phyloP scores from a whole-genome alignment of 2,329 filamentous ascomycete genomes.

The Anthostomella pinea region DNA sequence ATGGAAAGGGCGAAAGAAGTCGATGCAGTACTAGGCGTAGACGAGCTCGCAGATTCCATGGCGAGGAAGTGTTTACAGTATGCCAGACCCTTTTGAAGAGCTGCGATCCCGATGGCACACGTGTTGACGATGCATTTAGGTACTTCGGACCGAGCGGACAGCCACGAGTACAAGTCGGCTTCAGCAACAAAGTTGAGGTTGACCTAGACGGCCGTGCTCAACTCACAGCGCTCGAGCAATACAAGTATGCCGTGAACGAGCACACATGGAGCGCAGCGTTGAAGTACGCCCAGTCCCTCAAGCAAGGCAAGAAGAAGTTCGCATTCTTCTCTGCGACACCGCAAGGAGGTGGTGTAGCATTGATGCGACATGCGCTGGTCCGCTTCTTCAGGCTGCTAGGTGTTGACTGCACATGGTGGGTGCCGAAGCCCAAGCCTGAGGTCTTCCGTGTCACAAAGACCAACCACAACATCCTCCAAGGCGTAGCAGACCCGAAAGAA shows the following conservation, averaged over 20 bases:
- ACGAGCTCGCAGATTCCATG: constrained; percentile 81
- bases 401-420: constrained; percentile 74
- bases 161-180: too few relatives aligned
- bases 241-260: constrained; percentile 57
- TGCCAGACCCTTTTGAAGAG: constrained; percentile 27
- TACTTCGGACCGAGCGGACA: too few relatives aligned
- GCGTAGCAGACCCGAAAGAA: constrained; percentile 64
- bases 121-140: not conserved
- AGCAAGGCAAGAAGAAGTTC: constrained; percentile 62
- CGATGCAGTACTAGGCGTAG: too few relatives aligned
- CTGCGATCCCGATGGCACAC: not conserved
- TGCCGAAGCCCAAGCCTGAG: constrained; percentile 75
- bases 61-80: constrained; percentile 74
- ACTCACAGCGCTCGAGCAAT: constrained; percentile 54
- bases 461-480: constrained; percentile 85
- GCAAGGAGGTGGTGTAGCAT: constrained; percentile 77
- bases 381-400: constrained; percentile 65
- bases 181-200: constrained; percentile 69
- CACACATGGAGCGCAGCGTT: constrained; percentile 65
- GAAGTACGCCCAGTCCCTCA: constrained; percentile 61
- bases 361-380: constrained; percentile 78
- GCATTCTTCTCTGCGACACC: constrained; percentile 80
- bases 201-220: constrained; percentile 64
- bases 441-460: constrained; percentile 84
- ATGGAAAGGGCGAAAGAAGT: constrained; percentile 55